Percentiles rank a stretch among this genome's conserved stretches.
These are phyloP conservation scores for Xylaria flabelliformis DNA, from an alignment of 495 filamentous ascomycete species.

Conservation along the genomic window DNA sequence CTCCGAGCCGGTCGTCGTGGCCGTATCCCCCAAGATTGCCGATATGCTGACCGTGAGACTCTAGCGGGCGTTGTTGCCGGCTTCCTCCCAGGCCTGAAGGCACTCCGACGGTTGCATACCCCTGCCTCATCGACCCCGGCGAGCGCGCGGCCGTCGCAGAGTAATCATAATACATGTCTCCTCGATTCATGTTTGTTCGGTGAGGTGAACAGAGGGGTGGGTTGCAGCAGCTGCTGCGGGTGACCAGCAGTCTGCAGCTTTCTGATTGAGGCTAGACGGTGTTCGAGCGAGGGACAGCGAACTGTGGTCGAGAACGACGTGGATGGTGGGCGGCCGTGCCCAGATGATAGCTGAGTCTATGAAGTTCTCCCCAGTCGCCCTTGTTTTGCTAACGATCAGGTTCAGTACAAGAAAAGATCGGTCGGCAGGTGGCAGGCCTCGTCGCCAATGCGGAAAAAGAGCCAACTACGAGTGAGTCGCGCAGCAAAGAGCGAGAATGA, in stretches of 20 bases:
- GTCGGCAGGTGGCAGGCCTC: not conserved
- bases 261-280: constrained; percentile 39
- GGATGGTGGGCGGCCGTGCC: constrained; percentile 29
- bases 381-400: not conserved
- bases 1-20: constrained; percentile 49
- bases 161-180: constrained; percentile 55
- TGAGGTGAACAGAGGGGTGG: constrained; percentile 27
- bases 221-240: constrained; percentile 42
- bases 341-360: constrained; percentile 14
- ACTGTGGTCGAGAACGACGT: not conserved
- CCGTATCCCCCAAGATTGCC: constrained; percentile 51
- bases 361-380: not conserved
- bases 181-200: constrained; percentile 61
- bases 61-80: constrained; percentile 58
- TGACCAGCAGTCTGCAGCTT: constrained; percentile 44
- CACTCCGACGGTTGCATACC: constrained; percentile 54
- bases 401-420: not conserved
- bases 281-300: constrained; percentile 16
- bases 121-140: constrained; percentile 51
- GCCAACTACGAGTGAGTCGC: constrained; percentile 1
- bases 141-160: constrained; percentile 45
- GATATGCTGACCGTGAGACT: constrained; percentile 46
- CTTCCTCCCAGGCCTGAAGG: constrained; percentile 68
- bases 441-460: not conserved
- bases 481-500: constrained; percentile 9